Percentiles rank a stretch among this genome's conserved stretches.
These are phyloP conservation scores for Begonia fuchsioides DNA, from an alignment of 306 rosid genomes.

Conservation along the genomic window DNA sequence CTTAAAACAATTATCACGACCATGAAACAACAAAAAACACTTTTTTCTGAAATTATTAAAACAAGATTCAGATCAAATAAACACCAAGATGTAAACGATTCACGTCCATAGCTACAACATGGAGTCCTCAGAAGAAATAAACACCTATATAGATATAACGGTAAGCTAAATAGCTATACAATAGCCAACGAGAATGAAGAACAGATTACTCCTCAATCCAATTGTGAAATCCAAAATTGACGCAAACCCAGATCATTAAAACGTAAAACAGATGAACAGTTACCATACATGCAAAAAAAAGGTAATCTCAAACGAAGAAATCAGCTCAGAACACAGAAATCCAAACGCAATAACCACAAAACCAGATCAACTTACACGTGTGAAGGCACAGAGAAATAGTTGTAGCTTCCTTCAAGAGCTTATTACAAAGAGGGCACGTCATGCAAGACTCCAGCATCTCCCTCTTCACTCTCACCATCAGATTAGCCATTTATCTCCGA, in stretches of 20 bases:
- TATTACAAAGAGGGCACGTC: slow-evolving; percentile 90
- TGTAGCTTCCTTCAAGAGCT: slow-evolving; percentile 66
- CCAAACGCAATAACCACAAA: slow-evolving; percentile 2
- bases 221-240: slow-evolving; percentile 1
- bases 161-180: slow-evolving; percentile 2
- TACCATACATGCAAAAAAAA: slow-evolving; percentile 8
- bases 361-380: slow-evolving; percentile 40
- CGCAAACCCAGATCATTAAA: slow-evolving; percentile 11
- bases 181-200: slow-evolving; percentile 9
- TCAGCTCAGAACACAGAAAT: not conserved
- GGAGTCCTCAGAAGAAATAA: not conserved
- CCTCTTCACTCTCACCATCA: slow-evolving; percentile 54
- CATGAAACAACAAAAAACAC: too few species aligned
- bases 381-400: slow-evolving; percentile 93
- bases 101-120: not conserved
- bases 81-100: not conserved
- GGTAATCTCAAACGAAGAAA: slow-evolving; percentile 19
- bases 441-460: slow-evolving; percentile 61
- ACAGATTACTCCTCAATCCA: not conserved
- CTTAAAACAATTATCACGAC: too few species aligned
- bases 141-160: not conserved
- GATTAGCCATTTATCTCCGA: slow-evolving; percentile 24
- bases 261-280: slow-evolving; percentile 7
- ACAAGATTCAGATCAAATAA: not conserved
- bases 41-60: too few species aligned